A percentile compares a stretch with the other conserved stretches of the same genome.
phyloP scores from a whole-genome alignment of 768 basidiomycete species.

The Terana coerulea region DNA sequence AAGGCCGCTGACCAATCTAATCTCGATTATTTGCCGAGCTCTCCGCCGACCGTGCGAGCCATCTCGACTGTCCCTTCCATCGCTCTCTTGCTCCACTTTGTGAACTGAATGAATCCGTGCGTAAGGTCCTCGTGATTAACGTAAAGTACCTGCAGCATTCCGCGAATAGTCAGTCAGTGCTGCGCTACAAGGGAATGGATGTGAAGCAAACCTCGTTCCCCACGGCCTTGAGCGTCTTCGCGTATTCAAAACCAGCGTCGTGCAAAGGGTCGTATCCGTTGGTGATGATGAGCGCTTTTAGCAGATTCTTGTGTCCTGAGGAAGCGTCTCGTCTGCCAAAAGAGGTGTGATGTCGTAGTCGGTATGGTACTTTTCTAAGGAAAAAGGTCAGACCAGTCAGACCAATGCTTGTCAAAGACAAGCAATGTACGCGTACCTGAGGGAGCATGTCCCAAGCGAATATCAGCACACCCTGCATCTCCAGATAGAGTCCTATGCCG shows the following conservation, averaged over 20 bases:
- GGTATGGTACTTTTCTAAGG: neutral
- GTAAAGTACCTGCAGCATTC: constrained; percentile 12
- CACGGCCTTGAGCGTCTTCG: constrained; percentile 10
- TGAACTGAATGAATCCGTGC: constrained; percentile 15
- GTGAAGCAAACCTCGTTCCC: no score
- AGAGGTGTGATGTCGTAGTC: neutral
- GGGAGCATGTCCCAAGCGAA: constrained; percentile 12
- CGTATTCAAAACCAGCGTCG: constrained; percentile 14
- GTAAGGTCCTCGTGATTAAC: constrained; percentile 10
- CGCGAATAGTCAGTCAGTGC: no score
- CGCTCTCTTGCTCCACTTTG: constrained; percentile 12
- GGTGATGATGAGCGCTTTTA: constrained; percentile 5
- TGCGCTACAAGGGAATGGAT: no score
- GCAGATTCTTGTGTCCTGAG: neutral
- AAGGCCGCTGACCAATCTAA: neutral
- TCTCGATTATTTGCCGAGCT: neutral
- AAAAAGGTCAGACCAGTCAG: no score
- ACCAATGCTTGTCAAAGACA: no score
- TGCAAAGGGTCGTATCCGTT: constrained; percentile 12
- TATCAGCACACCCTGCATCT: constrained; percentile 10
- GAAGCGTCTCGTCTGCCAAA: constrained; percentile 5
- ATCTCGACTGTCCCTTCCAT: neutral
- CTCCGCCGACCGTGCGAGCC: neutral
- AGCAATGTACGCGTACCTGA: constrained; percentile 5
- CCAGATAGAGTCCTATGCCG: constrained; percentile 14